Base-by-base conservation (phyloP, 441 rosid genomes). In the Corymbia calophylla region DNA sequence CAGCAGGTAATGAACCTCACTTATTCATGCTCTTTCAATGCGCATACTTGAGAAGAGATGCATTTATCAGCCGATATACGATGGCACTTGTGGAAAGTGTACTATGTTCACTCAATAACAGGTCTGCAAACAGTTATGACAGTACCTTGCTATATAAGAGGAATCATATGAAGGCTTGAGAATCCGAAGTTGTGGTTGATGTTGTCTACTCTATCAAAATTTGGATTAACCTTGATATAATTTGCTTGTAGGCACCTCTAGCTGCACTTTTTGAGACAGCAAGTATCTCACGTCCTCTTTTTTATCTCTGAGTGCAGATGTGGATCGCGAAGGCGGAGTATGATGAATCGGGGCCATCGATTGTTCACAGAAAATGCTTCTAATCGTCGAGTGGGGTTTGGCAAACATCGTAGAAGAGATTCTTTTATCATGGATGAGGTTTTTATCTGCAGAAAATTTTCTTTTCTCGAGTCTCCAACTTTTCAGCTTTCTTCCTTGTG, bases 1-100 rank as follows among this genome's bases (percentile, higher is more conserved):
- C 94, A 94, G 88, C 93, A 93, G 95, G 97, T 93, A 93, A 58
- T 77, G 44, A 89, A 18, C 90, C 54, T 89, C 84, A 44, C 84
- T 77, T 44, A 44, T 23, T n/a, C 51, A 44, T 77, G 84, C 84
- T 77, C 53, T 44, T 44, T 44, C n/a, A 44, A 12, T 77, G 51
- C 2, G n/a, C n/a, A 12, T 0, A 23, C 27, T 21, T 7, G 18
- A 77, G 84, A 62, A 62, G 51, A 39, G n/a, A 77, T 77, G 84
- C 84, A 77, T 77, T 77, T 77, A 47, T 77, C 3, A 6, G 51
- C 3, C 18, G 10, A 77, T 77, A 14, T 39, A 77, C 7, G 3
- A 77, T 47, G 44, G 18, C n/a, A 77, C 6, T 23, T 1, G 84
- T 77, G 51, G 84, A 77, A 35, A 77, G 84, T 27, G 12, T 44